phyloP scores from a whole-genome alignment of 2,329 filamentous ascomycete genomes.

The Stylonectria norvegica region DNA sequence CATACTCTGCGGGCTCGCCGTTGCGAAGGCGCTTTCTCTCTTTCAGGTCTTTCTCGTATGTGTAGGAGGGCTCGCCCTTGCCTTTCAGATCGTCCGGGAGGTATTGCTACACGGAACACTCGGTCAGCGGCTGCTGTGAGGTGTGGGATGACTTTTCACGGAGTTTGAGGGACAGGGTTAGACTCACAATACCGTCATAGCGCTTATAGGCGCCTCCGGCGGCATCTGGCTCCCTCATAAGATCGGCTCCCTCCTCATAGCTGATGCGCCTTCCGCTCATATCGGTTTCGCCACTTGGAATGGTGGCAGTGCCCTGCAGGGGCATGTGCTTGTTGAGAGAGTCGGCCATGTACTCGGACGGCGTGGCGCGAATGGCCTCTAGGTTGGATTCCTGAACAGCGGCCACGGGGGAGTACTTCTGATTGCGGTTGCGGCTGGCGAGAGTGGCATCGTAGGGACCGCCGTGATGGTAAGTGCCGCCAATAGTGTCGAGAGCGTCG shows the following conservation, averaged over 20 bases:
- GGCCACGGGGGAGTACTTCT: constrained; percentile 65
- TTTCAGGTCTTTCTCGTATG: constrained; percentile 65
- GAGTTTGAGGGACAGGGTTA: background rate
- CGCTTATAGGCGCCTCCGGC: constrained; percentile 73
- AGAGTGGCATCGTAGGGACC: constrained; percentile 86
- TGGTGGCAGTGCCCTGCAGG: constrained; percentile 71
- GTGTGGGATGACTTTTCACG: no score
- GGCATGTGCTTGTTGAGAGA: constrained; percentile 70
- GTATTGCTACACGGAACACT: constrained; percentile 52
- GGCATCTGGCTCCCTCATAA: constrained; percentile 71
- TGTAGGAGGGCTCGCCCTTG: constrained; percentile 74
- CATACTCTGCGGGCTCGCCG: constrained; percentile 39
- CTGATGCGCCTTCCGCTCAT: constrained; percentile 65
- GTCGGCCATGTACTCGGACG: constrained; percentile 72
- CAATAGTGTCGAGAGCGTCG: constrained; percentile 71
- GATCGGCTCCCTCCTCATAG: constrained; percentile 82
- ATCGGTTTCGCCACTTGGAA: constrained; percentile 72
- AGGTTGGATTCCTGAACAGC: constrained; percentile 70
- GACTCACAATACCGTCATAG: constrained; percentile 68
- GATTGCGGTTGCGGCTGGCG: constrained; percentile 66
- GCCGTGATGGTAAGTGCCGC: constrained; percentile 76
- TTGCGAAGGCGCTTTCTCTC: constrained; percentile 44
- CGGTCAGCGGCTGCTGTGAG: background rate
- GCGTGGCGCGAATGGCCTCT: constrained; percentile 78
- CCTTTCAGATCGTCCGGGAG: constrained; percentile 75